phyloP scores from a whole-genome alignment of 2,329 filamentous ascomycete genomes.

The Cryphonectria radicalis region DNA sequence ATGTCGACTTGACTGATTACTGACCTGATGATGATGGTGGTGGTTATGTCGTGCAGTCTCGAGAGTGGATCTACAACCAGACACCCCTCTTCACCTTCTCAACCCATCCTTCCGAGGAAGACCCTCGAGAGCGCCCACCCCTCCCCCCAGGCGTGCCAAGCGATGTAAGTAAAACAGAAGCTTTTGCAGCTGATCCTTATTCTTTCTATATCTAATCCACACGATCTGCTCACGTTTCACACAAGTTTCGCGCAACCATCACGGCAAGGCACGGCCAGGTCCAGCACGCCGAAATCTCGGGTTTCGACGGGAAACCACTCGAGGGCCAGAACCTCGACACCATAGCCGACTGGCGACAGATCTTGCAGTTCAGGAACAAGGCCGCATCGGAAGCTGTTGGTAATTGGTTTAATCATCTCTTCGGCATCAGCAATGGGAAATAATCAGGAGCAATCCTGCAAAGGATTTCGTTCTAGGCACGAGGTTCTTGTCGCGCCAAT shows the following conservation, averaged over 20 bases:
- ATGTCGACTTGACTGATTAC: conserved; percentile 21
- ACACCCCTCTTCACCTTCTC: conserved; percentile 82
- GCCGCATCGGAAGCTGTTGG: conserved; percentile 31
- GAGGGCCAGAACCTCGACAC: conserved; percentile 34
- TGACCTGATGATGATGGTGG: background rate
- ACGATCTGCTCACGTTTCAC: background rate
- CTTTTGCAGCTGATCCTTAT: background rate
- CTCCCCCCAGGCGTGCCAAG: conserved; percentile 52
- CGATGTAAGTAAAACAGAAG: conserved; percentile 42
- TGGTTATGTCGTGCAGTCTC: conserved; percentile 48
- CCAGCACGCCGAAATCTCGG: conserved; percentile 35
- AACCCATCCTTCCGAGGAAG: conserved; percentile 60
- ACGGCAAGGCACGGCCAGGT: conserved; percentile 47
- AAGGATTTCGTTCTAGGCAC: background rate
- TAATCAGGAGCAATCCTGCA: background rate
- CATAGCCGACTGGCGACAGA: conserved; percentile 37
- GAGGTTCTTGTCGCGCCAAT: background rate
- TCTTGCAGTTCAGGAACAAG: conserved; percentile 28
- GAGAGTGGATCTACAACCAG: conserved; percentile 80
- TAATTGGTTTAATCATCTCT: conserved; percentile 39
- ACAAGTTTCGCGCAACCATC: conserved; percentile 41
- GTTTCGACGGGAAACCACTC: conserved; percentile 32
- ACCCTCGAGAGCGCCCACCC: conserved; percentile 59
- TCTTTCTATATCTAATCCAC: background rate
- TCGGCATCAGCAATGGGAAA: conserved; percentile 28